phyloP scores from a whole-genome alignment of 2,329 filamentous ascomycete species.

The Colletotrichum sp. region DNA sequence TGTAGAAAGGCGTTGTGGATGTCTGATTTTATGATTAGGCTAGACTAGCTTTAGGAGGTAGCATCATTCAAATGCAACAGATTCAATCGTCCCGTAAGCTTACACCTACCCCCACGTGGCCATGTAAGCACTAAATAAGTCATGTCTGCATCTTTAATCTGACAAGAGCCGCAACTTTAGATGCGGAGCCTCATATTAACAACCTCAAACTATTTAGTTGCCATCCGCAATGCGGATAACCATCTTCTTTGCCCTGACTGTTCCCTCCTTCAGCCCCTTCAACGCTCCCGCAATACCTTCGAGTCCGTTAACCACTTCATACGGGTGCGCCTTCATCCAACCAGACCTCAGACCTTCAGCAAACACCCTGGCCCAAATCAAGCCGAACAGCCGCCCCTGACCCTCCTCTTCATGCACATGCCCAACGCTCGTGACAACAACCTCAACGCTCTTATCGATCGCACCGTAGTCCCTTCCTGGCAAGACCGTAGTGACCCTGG shows the following conservation, averaged over 20 bases:
- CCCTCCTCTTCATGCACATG: conserved; percentile 17
- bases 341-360: conserved; percentile 17
- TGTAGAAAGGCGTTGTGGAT: background rate
- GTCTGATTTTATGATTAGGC: background rate
- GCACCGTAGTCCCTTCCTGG: conserved; percentile 6
- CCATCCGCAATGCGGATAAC: conserved; percentile 20
- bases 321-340: conserved; percentile 23
- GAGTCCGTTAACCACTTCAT: conserved; percentile 17
- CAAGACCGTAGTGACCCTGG: conserved; percentile 19
- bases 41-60: background rate
- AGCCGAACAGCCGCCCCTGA: conserved; percentile 14
- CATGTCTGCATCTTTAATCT: background rate
- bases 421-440: conserved; percentile 7
- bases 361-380: conserved; percentile 17
- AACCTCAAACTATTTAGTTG: background rate
- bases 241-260: conserved; percentile 23
- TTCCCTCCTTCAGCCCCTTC: conserved; percentile 15
- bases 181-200: background rate
- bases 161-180: background rate
- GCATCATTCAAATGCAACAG: background rate
- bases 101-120: background rate
- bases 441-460: conserved; percentile 16
- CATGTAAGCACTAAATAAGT: background rate
- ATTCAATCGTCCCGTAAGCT: background rate
- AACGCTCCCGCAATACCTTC: conserved; percentile 15